Percentiles rank a stretch among this genome's conserved stretches.
phyloP scores from a whole-genome alignment of 805 yeast genomes.

The Metschnikowia peoriensis region DNA sequence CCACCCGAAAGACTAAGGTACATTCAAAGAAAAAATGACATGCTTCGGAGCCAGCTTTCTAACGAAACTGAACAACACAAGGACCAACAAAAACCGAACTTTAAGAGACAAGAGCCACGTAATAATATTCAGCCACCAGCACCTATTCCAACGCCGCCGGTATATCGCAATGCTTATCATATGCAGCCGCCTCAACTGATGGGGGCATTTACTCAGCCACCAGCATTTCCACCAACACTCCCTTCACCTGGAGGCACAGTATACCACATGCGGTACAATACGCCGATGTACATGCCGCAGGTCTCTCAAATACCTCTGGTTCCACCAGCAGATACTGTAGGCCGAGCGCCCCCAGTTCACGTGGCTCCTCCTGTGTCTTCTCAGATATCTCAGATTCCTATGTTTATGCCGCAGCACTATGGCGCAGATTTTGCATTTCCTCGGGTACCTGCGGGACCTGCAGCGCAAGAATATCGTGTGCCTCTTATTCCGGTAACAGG shows the following conservation, averaged over 20 bases:
- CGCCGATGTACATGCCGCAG: background rate
- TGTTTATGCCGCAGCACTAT: background rate
- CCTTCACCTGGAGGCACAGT: background rate
- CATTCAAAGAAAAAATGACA: constrained; percentile 34
- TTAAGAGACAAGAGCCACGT: background rate
- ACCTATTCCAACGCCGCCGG: background rate
- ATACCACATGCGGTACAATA: background rate
- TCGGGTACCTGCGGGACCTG: background rate
- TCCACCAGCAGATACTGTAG: background rate
- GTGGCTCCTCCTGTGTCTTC: background rate
- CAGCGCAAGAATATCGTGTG: background rate
- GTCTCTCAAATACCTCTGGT: background rate
- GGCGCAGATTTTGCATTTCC: background rate
- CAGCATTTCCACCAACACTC: background rate
- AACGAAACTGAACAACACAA: constrained; percentile 2
- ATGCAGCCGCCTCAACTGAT: background rate
- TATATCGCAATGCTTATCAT: background rate
- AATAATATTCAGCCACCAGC: background rate
- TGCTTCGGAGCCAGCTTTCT: constrained; percentile 9
- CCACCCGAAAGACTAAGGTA: constrained; percentile 35
- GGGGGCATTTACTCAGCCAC: background rate
- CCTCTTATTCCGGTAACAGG: background rate
- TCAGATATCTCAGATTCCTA: background rate
- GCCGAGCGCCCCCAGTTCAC: background rate
- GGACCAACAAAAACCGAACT: background rate